These are phyloP conservation scores for Zygosaccharomyces siamensis DNA, from an alignment of 805 yeast species.

Conservation along the genomic window DNA sequence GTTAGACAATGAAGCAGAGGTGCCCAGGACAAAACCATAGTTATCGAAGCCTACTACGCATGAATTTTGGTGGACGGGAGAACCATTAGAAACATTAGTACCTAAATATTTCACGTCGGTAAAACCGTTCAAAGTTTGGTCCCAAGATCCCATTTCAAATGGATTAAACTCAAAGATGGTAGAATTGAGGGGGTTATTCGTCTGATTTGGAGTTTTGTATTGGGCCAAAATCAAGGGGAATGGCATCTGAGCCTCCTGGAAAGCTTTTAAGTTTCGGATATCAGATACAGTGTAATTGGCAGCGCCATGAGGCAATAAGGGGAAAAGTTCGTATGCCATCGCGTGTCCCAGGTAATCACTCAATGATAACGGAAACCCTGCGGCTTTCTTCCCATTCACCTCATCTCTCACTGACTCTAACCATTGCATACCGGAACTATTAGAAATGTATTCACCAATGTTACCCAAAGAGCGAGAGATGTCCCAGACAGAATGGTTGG, in stretches of 20 bases:
- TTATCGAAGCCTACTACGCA: conserved; percentile 75
- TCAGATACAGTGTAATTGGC: conserved; percentile 57
- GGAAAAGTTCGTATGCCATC: conserved; percentile 69
- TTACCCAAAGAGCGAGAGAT: conserved; percentile 50
- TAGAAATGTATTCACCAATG: conserved; percentile 50
- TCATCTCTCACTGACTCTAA: conserved; percentile 53
- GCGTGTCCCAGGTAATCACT: conserved; percentile 82
- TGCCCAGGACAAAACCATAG: conserved; percentile 75
- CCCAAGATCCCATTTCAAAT: conserved; percentile 84
- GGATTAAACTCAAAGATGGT: conserved; percentile 64
- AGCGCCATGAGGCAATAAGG: conserved; percentile 52
- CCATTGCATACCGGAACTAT: conserved; percentile 47
- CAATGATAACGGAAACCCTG: conserved; percentile 63
- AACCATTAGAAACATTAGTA: conserved; percentile 56
- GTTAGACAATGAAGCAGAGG: conserved; percentile 78
- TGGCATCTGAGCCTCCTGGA: conserved; percentile 60
- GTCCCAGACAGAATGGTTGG: conserved; percentile 59
- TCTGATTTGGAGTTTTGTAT: conserved; percentile 61
- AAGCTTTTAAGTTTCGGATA: conserved; percentile 56
- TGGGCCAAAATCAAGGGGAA: conserved; percentile 64
- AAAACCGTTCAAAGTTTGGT: conserved; percentile 62
- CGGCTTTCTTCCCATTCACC: conserved; percentile 47
- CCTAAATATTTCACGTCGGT: conserved; percentile 68
- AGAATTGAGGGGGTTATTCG: conserved; percentile 56
- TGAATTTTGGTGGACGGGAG: conserved; percentile 39